Base-by-base conservation (phyloP, 352 stramenopile genomes). In the Pythium rishiriense region DNA sequence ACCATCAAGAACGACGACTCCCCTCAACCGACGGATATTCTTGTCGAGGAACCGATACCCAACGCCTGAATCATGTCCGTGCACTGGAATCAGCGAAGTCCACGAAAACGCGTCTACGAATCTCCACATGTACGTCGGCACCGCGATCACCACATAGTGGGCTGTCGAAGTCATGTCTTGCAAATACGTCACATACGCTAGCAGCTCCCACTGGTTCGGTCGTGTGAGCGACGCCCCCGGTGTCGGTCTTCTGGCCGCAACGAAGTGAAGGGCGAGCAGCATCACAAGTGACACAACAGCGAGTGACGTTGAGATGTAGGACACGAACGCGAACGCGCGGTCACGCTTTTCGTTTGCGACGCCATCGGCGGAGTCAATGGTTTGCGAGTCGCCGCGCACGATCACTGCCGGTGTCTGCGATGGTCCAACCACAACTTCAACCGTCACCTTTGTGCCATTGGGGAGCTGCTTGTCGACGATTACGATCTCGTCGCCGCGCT, bases 141-240 rank as follows among this genome's bases (percentile, higher is more conserved):
- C 46, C 10, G 50, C n/a, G 51, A 47, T 35, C n/a, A 66, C 51
- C 1, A 64, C 56, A 29, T 64, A 48, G 6, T 73, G 57, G 2
- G 61, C 63, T 4, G 60, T 35, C 2, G 54, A 62, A 11, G 54
- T 29, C 54, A 62, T 45, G 21, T 47, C 26, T 28, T 62, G 54
- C 17, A 62, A 29, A n/a, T 54, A 62, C 28, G 29, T 62, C 35
- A 74, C 49, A 46, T 67, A 73, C 11, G 55, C 33, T 1, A 73
- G 29, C 45, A 78, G 37, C 28, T 78, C 71, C 71, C 67, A 78
- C 21, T 68, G 61, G 61, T 73, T 70, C 19, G 68, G 62, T 54
- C n/a, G 21, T 15, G 25, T 37, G 21, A 69, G 15, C 29, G 46
- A 51, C n/a, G 57, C 59, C 25, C 58, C 21, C 1, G 31, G 48